Percentiles rank a stretch among this genome's conserved stretches.
These are phyloP conservation scores for Phyllostachys edulis DNA, from an alignment of 176 grass and related monocot genomes.

Conservation along the genomic window DNA sequence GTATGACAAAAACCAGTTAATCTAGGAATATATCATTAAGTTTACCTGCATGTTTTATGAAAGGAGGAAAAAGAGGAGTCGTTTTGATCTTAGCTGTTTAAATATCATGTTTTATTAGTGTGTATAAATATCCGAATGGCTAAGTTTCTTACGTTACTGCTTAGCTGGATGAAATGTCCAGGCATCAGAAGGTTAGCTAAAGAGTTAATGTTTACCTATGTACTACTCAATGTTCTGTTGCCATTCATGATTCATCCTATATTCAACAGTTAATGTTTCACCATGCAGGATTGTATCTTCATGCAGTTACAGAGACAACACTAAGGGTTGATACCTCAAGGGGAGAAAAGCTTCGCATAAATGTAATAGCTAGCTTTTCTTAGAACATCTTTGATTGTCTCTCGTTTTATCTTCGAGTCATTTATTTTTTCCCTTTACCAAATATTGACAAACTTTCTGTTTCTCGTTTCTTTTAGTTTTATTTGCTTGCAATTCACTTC, in stretches of 20 bases:
- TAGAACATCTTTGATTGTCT: neutral
- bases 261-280: constrained; percentile 11
- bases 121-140: neutral
- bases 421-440: constrained; percentile 22
- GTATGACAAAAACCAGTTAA: neutral
- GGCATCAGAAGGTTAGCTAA: neutral
- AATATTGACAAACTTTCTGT: neutral
- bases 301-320: constrained; percentile 83
- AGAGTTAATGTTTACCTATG: neutral
- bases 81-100: neutral
- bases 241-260: neutral
- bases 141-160: neutral
- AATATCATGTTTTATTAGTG: neutral
- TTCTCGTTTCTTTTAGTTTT: neutral
- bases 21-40: neutral
- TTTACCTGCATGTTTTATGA: neutral
- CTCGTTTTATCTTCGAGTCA: neutral
- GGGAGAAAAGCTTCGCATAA: constrained; percentile 82
- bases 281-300: constrained; percentile 86
- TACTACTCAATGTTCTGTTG: constrained; percentile 3
- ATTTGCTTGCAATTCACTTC: neutral
- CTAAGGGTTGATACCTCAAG: constrained; percentile 91
- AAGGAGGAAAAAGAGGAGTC: neutral
- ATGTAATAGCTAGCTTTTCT: constrained; percentile 52
- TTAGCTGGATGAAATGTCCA: neutral